Conservation (phyloP, 257 asterid genomes). For the Solanum pimpinellifolium region DNA sequence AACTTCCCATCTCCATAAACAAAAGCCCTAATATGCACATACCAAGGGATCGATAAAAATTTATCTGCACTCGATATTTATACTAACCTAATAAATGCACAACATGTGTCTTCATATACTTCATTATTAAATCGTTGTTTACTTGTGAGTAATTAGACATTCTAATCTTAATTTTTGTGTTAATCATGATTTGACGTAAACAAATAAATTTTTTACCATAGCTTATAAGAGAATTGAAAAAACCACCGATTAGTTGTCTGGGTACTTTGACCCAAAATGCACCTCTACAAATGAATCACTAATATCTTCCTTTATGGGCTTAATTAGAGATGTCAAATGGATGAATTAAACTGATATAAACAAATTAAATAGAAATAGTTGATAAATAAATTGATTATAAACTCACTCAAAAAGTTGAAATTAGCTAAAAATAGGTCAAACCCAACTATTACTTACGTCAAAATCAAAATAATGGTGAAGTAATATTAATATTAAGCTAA, state of each 20-base stretch:
- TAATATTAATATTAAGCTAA: not conserved
- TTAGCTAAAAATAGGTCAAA: too few species aligned
- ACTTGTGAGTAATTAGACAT: not conserved
- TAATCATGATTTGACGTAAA: not conserved
- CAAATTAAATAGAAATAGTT: too few species aligned
- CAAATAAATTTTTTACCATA: too few species aligned
- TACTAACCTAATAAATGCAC: not conserved
- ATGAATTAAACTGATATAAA: too few species aligned
- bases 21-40: too few species aligned
- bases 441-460: too few species aligned
- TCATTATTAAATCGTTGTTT: not conserved
- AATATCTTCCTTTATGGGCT: conserved; percentile 2
- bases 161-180: not conserved
- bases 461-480: not conserved
- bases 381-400: too few species aligned
- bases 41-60: too few species aligned
- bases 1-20: not conserved
- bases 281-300: not conserved
- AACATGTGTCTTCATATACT: not conserved
- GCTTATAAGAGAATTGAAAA: too few species aligned
- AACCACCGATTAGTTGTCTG: not conserved
- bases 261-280: not conserved
- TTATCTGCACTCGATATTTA: not conserved
- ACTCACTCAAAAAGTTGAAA: not conserved
- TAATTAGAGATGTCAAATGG: not conserved